Base-by-base conservation (phyloP, 306 rosid species). In the Lathyrus tuberosus region DNA sequence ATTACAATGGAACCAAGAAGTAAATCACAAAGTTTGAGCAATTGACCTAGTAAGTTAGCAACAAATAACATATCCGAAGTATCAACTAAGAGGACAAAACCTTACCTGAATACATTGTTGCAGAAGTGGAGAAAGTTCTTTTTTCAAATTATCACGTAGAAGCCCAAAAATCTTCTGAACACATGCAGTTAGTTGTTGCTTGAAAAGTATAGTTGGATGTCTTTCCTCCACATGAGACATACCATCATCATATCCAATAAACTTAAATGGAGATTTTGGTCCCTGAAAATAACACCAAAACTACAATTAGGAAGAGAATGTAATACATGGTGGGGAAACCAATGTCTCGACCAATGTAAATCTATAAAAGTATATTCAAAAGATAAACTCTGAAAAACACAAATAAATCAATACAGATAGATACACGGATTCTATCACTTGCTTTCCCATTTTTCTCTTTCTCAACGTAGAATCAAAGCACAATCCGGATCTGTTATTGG, bases 121-220 rank as follows among this genome's bases (percentile, higher is more conserved):
- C 76, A 94, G 76, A 37, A 94, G 82, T 7, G 99, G 99, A 73
- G 96, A 73, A 72, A 94, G 83, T 46, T 91, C 99, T 82, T 91
- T 94, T 78, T 94, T 91, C 85, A 91, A 86, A 84, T 85, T 91
- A 79, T 94, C 99, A 37, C 99, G 95, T 75, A 94, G 82, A 78
- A 94, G 76, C 65, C 99, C 99, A 76, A 94, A 94, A 42, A 91
- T 87, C 87, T 94, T 94, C 85, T 94, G 97, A 17, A 94, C 97
- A 28, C 95, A 91, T 70, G 99, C 97, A 71, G 99, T 91, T 64
- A 94, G 80, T 78, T 94, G 99, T 62, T 94, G 99, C 81, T 91
- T 91, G 79, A 94, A 94, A 70, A 94, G 81, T 77, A 94, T 88
- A 74, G 99, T 97, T 12, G 99, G 99, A 83, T 91, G 91, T 80